Evolutionary conservation across 257 asterid species (phyloP).

Genomic region (Ehretia macrophylla): DNA sequence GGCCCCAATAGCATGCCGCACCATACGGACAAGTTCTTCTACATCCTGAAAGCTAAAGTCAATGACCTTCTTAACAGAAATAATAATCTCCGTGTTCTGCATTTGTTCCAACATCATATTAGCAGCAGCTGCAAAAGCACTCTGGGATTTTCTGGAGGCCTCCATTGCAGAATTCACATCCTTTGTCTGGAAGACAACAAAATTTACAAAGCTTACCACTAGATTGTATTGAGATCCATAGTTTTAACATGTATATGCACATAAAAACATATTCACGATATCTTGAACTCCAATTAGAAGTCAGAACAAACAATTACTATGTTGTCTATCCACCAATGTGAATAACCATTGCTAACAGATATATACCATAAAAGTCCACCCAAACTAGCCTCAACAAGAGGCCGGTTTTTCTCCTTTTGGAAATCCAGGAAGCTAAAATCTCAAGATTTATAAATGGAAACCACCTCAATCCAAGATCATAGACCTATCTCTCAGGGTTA

Average conservation of each 20-base stretch:
- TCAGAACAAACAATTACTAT: too few species aligned
- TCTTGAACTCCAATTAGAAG: too few species aligned
- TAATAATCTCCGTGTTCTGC: constrained; percentile 49
- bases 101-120: constrained; percentile 41
- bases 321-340: too few species aligned
- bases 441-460: background rate
- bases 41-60: constrained; percentile 81
- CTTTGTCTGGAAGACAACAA: constrained; percentile 51
- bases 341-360: too few species aligned
- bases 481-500: background rate
- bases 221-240: background rate
- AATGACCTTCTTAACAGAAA: constrained; percentile 56
- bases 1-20: constrained; percentile 50
- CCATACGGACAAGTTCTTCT: constrained; percentile 57
- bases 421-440: background rate
- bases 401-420: too few species aligned
- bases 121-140: constrained; percentile 69
- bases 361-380: too few species aligned
- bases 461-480: background rate
- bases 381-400: too few species aligned
- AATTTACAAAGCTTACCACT: constrained; percentile 12
- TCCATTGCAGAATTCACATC: constrained; percentile 82
- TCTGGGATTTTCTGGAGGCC: constrained; percentile 66
- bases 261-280: background rate
- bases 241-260: background rate